Base-by-base conservation (phyloP, 495 filamentous ascomycete genomes). In the Apiosordaria backusii region DNA sequence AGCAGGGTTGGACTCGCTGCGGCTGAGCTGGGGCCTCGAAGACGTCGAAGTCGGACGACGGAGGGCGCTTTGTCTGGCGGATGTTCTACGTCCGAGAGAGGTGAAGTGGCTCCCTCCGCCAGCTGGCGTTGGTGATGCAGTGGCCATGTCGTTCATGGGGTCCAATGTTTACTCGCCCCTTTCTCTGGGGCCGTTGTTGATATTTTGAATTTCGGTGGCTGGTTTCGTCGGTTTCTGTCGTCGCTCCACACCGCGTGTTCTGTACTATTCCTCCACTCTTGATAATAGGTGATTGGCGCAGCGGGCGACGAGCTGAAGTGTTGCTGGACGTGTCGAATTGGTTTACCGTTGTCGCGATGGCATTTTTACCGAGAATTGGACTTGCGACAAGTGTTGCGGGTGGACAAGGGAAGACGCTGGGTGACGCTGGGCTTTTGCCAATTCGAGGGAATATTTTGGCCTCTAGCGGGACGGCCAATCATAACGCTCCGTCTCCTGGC, bases 1-100 rank as follows among this genome's bases (percentile, higher is more conserved):
- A 13, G 35, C 35, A 45, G 78, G 77, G 62, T 79, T 78, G 19
- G 77, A 77, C 65, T 80, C 79, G 70, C 71, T 71, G 57, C 79
- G 75, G 27, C 66, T 66, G 35, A 78, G 61, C 59, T 73, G 74
- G 3, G 75, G 64, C 63, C 76, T 73, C 9, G 78, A 75, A 24
- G 73, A 63, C 67, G 66, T 35, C 75, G 77, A 74, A 21, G 70
- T 62, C 35, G 69, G 72, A 54, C 79, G 76, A 57, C 79, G 77
- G 21, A 78, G 69, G 19, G 79, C 77, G 27, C 27, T 29, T n/a
- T 79, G 78, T 66, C 80, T 71, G 26, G 80, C 68, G 0, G 80
- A 82, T 1, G 78, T 76, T 59, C 80, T 79, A 61, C 80, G 71
- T 22, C 74, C 73, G 7, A 78, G 19, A 25, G 75, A 68, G 16